These are phyloP conservation scores for Carex kokanica DNA, from an alignment of 176 grass and related monocot genomes.

Conservation along the genomic window DNA sequence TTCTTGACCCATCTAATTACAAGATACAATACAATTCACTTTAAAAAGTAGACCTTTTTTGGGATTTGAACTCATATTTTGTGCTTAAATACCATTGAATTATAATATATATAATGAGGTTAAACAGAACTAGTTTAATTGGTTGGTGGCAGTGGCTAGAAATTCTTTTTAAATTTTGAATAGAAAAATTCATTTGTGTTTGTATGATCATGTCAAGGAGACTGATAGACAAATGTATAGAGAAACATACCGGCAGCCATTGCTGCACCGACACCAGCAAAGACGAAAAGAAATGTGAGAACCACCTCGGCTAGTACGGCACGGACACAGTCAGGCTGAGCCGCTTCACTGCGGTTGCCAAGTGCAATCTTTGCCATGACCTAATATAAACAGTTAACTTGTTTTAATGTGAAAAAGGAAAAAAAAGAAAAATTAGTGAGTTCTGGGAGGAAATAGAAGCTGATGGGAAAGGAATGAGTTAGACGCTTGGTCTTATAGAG, in stretches of 20 bases:
- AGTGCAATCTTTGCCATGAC: conserved; percentile 69
- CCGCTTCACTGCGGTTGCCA: conserved; percentile 51
- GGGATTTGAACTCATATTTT: background rate
- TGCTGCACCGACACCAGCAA: conserved; percentile 70
- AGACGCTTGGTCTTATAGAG: background rate
- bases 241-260: conserved; percentile 54
- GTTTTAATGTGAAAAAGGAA: background rate
- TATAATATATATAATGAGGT: background rate
- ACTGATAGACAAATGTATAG: background rate
- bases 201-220: background rate
- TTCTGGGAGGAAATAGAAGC: background rate
- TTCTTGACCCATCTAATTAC: background rate
- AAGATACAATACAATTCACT: background rate
- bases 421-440: background rate
- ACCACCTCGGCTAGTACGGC: conserved; percentile 66
- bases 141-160: background rate
- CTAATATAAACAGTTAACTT: background rate
- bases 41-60: background rate
- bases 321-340: conserved; percentile 52
- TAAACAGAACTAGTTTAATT: background rate
- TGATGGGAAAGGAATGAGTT: background rate
- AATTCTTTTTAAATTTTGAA: background rate
- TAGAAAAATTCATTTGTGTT: background rate
- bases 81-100: background rate
- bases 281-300: conserved; percentile 95